Evolutionary conservation across 2,329 filamentous ascomycete genomes (phyloP), one percentile per base, ranked within the genome.

Genomic region (Elsinoe ampelina): DNA sequence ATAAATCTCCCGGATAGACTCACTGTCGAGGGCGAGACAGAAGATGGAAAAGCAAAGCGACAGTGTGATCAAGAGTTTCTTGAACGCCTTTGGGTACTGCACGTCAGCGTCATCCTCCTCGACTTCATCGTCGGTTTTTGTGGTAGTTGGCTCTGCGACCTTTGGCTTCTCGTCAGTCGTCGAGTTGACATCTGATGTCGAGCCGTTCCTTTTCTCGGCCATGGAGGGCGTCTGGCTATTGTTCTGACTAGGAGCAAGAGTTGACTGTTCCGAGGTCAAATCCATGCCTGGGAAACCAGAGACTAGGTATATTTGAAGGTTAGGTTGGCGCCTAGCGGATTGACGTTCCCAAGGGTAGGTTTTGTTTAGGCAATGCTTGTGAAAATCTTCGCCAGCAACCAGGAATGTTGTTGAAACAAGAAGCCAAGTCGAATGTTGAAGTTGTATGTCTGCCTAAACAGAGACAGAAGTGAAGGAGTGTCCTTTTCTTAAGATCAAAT

Each of bases 41-140:
- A 70, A 68, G 22, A 70, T 65, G 2, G 68, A 65, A n/a, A 72
- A 61, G 56, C 65, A 67, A 10, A 73, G 59, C 6, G 68, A 70
- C 22, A 67, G 63, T 12, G 67, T 67, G 61, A 72, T 72, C 17
- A 71, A 59, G 1, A 58, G 57, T 17, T 72, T 63, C 58, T 70
- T 66, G 57, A 62, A 62, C 1, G 58, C 54, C 15, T 64, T 66
- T 1, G 71, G 71, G 41, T 72, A 73, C n/a, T 68, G 64, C 11
- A 58, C 59, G 6, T 66, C 63, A 20, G 67, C 62, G 2, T 71
- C 67, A 4, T 58, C 56, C 7, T 61, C 62, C 12, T 59, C 58
- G 30, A 48, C 55, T 10, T 59, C 54, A 2, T 58, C 51, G 10
- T 39, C 48, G 48, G 34, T 12, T 17, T 52, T 52, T 20, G 32